phyloP scores from a whole-genome alignment of 768 basidiomycete genomes.

The Candolleomyces efflorescens region DNA sequence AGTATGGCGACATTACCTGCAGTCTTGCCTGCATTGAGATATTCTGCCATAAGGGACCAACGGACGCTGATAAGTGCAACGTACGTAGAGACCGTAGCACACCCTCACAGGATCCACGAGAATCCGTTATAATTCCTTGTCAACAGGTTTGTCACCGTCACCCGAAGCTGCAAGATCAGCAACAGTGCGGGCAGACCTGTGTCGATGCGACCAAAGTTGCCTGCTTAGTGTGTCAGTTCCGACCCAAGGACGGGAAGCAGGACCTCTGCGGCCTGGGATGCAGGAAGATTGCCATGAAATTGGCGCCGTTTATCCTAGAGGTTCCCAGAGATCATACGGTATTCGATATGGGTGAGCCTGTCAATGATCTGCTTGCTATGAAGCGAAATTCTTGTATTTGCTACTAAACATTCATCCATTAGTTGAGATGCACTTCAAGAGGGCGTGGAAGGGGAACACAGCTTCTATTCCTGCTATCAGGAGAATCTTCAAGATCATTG shows the following conservation, averaged over 20 bases:
- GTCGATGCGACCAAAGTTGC: slow-evolving; percentile 18
- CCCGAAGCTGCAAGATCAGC: slow-evolving; percentile 15
- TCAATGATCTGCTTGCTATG: no score
- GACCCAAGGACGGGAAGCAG: slow-evolving; percentile 20
- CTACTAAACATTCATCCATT: not conserved
- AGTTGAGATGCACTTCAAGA: slow-evolving; percentile 25
- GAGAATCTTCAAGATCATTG: slow-evolving; percentile 26
- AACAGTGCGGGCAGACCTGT: slow-evolving; percentile 22
- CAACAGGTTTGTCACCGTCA: slow-evolving; percentile 24
- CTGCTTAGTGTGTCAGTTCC: slow-evolving; percentile 24
- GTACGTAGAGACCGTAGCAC: slow-evolving; percentile 9
- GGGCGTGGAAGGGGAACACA: slow-evolving; percentile 18
- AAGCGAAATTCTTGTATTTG: no score
- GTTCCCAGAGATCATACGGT: slow-evolving; percentile 19
- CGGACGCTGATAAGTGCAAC: slow-evolving; percentile 20
- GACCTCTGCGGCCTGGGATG: slow-evolving; percentile 23
- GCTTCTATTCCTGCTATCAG: slow-evolving; percentile 16
- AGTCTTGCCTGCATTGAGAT: slow-evolving; percentile 18
- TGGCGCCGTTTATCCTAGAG: slow-evolving; percentile 21
- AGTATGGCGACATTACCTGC: not conserved
- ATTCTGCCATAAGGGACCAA: slow-evolving; percentile 12
- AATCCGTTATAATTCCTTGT: not conserved
- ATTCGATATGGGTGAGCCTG: slow-evolving; percentile 18
- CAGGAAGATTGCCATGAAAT: slow-evolving; percentile 17
- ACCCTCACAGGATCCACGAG: not conserved